Conservation (phyloP, 2,329 filamentous ascomycete species). For the Fonsecaea pedrosoi region DNA sequence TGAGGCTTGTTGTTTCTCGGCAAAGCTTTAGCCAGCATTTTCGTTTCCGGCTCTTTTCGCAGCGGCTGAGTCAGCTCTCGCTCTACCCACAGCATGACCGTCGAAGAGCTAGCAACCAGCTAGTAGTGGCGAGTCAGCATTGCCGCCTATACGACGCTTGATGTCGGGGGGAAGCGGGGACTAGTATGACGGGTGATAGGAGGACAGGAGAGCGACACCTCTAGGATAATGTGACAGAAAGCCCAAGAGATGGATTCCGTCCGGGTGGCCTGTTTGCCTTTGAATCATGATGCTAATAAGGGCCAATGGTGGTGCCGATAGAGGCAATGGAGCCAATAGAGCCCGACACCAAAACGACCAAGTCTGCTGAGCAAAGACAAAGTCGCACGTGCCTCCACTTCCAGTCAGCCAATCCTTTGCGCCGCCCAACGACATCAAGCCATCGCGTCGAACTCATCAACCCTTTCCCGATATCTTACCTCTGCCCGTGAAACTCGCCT, state of each 20-base stretch:
- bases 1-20: not conserved
- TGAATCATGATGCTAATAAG: no score
- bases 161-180: not conserved
- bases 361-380: not conserved
- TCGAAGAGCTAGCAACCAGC: no score
- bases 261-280: not conserved
- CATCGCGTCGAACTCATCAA: not conserved
- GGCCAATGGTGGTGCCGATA: no score
- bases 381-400: not conserved
- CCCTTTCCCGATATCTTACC: not conserved
- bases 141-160: conserved; percentile 7
- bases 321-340: no score
- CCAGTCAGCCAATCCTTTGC: not conserved
- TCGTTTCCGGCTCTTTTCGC: not conserved
- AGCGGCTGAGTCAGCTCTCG: not conserved
- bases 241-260: not conserved
- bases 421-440: not conserved
- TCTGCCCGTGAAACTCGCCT: not conserved
- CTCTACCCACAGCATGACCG: not conserved
- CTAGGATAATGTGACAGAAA: not conserved
- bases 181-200: not conserved
- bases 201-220: no score
- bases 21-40: not conserved
- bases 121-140: conserved; percentile 3
- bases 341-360: no score